phyloP scores from a whole-genome alignment of 352 stramenopile genomes.

The Peronospora tabacina region DNA sequence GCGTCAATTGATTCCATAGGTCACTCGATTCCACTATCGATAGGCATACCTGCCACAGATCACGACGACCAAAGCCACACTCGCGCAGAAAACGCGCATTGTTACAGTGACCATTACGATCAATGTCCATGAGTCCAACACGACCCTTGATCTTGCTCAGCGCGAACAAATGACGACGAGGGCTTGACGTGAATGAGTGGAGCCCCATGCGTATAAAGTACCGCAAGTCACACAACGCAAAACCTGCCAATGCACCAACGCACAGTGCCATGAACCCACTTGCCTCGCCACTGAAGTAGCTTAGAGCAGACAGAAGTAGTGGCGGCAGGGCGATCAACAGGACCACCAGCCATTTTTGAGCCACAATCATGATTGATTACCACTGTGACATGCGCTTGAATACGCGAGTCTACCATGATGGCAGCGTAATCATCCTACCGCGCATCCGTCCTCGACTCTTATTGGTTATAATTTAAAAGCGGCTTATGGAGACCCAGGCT shows the following conservation, averaged over 20 bases:
- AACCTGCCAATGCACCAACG: slow-evolving; percentile 40
- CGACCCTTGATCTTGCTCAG: slow-evolving; percentile 38
- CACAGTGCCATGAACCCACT: slow-evolving; percentile 22
- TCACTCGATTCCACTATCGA: background rate
- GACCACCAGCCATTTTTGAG: slow-evolving; percentile 41
- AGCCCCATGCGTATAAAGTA: slow-evolving; percentile 65
- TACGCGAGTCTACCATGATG: background rate
- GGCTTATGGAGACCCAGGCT: slow-evolving; percentile 28
- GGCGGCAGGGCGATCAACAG: slow-evolving; percentile 43
- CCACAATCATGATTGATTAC: slow-evolving; percentile 16
- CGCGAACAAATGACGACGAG: slow-evolving; percentile 44
- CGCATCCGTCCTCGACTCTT: background rate
- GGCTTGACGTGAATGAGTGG: slow-evolving; percentile 19
- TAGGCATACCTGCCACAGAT: slow-evolving; percentile 70
- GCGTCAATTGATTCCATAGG: background rate
- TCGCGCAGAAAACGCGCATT: slow-evolving; percentile 81
- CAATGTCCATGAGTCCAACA: slow-evolving; percentile 58
- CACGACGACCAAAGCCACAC: slow-evolving; percentile 66
- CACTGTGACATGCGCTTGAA: too few relatives aligned
- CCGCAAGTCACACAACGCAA: slow-evolving; percentile 68
- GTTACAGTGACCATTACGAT: slow-evolving; percentile 83
- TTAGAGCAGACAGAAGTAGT: slow-evolving; percentile 26
- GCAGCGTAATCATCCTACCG: background rate
- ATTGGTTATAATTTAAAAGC: slow-evolving; percentile 19
- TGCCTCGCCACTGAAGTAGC: slow-evolving; percentile 19